Evolutionary conservation across 163 green algal genomes (phyloP).

Genomic region (Prototheca wickerhamii): DNA sequence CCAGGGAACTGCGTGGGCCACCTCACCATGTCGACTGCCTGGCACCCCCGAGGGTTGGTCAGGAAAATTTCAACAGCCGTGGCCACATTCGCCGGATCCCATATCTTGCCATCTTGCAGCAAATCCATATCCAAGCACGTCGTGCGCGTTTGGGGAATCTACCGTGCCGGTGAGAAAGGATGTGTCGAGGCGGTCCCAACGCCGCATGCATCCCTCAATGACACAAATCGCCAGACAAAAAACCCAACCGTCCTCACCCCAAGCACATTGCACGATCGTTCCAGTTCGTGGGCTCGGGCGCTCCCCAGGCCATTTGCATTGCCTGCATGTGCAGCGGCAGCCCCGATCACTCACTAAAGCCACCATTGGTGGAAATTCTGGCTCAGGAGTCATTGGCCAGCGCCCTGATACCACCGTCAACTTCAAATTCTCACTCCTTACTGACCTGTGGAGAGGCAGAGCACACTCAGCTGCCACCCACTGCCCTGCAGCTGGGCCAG

Average conservation of each 20-base stretch:
- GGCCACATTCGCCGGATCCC: background rate
- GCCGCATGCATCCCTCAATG: background rate
- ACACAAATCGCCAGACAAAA: background rate
- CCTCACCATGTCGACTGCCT: too few relatives aligned
- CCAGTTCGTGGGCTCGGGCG: constrained; percentile 42
- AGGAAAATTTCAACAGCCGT: too few relatives aligned
- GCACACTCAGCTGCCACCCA: constrained; percentile 28
- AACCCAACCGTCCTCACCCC: constrained; percentile 27
- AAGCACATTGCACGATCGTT: constrained; percentile 32
- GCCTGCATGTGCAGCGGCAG: constrained; percentile 41
- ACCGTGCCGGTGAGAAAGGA: background rate
- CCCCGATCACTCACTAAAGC: too few relatives aligned
- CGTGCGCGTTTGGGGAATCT: background rate
- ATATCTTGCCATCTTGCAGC: background rate
- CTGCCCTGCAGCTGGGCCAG: constrained; percentile 23
- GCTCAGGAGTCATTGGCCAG: too few relatives aligned
- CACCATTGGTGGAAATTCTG: too few relatives aligned
- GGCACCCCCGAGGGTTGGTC: too few relatives aligned
- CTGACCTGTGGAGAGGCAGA: constrained; percentile 68
- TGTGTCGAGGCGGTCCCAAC: background rate
- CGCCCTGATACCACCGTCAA: too few relatives aligned
- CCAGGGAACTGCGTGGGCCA: too few relatives aligned
- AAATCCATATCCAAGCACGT: background rate
- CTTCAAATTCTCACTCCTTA: background rate
- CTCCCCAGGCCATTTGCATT: constrained; percentile 49